These are phyloP conservation scores for Dalbergia cochinchinensis DNA, from an alignment of 306 rosid species.

Conservation along the genomic window DNA sequence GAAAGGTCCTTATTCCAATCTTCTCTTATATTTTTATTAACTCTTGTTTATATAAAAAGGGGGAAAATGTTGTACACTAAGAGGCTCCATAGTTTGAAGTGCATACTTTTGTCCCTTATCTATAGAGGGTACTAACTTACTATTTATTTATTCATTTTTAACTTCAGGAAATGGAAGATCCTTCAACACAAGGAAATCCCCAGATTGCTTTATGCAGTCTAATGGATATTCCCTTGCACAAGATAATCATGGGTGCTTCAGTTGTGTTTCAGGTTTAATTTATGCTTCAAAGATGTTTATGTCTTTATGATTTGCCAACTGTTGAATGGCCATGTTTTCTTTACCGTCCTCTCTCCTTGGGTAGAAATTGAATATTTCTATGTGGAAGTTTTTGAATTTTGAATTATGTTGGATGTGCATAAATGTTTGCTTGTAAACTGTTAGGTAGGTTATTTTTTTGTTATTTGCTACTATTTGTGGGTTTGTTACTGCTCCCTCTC, in stretches of 20 bases:
- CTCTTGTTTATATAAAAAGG: background rate
- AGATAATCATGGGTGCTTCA: slow-evolving; percentile 69
- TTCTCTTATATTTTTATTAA: background rate
- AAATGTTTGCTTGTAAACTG: slow-evolving; percentile 23
- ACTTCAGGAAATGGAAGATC: slow-evolving; percentile 70
- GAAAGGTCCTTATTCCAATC: slow-evolving; percentile 42
- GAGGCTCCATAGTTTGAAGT: slow-evolving; percentile 27
- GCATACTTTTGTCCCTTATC: slow-evolving; percentile 14
- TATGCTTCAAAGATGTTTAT: slow-evolving; percentile 31
- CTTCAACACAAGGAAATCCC: slow-evolving; percentile 62
- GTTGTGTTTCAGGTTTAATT: slow-evolving; percentile 73
- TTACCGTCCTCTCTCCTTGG: slow-evolving; percentile 18
- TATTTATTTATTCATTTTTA: background rate
- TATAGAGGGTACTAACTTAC: slow-evolving; percentile 39
- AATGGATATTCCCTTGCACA: slow-evolving; percentile 66
- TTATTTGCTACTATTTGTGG: slow-evolving; percentile 14
- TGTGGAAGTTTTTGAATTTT: slow-evolving; percentile 11
- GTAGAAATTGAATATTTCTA: slow-evolving; percentile 5
- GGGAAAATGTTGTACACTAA: background rate
- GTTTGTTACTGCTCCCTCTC: background rate
- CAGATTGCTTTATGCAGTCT: slow-evolving; percentile 63
- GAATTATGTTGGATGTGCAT: slow-evolving; percentile 21
- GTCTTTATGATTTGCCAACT: background rate
- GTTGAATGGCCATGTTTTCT: slow-evolving; percentile 2
- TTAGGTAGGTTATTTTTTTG: background rate